Evolutionary conservation across 1,139 yeast species (phyloP).

Genomic region (Geotrichum bryndzae): DNA sequence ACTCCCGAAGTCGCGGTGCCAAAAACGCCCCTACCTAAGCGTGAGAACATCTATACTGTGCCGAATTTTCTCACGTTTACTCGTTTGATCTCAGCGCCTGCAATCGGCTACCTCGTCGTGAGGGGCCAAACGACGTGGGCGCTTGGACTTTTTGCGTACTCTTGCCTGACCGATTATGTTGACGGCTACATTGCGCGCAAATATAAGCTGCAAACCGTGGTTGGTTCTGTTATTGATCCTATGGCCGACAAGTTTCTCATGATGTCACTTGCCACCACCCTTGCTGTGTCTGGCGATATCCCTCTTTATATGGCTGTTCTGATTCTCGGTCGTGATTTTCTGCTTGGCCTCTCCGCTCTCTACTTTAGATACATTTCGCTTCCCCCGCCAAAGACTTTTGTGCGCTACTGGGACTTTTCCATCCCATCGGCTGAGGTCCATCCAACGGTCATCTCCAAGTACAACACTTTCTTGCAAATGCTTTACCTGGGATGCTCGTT

Average conservation of each 20-base stretch:
- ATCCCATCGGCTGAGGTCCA: slow-evolving; percentile 82
- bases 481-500: slow-evolving; percentile 74
- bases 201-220: slow-evolving; percentile 67
- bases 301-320: slow-evolving; percentile 61
- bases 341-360: slow-evolving; percentile 69
- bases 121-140: slow-evolving; percentile 59
- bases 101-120: slow-evolving; percentile 71
- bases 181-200: slow-evolving; percentile 89
- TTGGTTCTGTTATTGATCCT: slow-evolving; percentile 92
- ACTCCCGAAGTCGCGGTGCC: neutral
- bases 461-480: slow-evolving; percentile 91
- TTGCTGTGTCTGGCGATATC: slow-evolving; percentile 57
- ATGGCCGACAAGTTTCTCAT: slow-evolving; percentile 89
- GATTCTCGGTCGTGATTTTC: slow-evolving; percentile 79
- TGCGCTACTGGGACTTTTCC: slow-evolving; percentile 68
- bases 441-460: slow-evolving; percentile 82
- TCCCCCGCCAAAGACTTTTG: slow-evolving; percentile 68
- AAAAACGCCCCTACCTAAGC: slow-evolving; percentile 1
- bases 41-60: slow-evolving; percentile 63
- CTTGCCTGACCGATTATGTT: slow-evolving; percentile 82
- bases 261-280: slow-evolving; percentile 76
- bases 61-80: slow-evolving; percentile 83
- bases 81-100: slow-evolving; percentile 72
- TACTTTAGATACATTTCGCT: slow-evolving; percentile 68
- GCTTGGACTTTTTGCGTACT: slow-evolving; percentile 66